Percentiles rank a stretch among this genome's conserved stretches.
Evolutionary conservation across 345 rosid genomes (phyloP).

Genomic region (Eucalyptus sideroxylon): DNA sequence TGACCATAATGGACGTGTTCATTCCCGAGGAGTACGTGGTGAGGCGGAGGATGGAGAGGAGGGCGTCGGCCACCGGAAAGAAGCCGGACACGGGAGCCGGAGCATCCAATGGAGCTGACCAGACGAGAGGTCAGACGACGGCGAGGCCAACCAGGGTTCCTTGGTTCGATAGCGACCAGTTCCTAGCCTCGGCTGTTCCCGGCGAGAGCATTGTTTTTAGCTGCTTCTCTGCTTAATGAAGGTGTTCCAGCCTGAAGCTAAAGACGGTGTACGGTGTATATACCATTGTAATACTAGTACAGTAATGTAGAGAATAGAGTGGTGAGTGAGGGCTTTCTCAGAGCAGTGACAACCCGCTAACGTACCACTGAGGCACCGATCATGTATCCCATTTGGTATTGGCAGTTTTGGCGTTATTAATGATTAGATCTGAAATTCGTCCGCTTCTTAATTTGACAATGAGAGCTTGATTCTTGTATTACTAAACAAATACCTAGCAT

Average conservation of each 20-base stretch:
- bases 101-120: neutral
- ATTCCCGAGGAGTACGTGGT: conserved; percentile 61
- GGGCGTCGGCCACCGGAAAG: conserved; percentile 17
- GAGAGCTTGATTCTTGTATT: neutral
- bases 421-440: neutral
- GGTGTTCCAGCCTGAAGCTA: neutral
- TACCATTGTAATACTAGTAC: neutral
- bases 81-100: neutral
- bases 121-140: neutral
- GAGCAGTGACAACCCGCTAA: neutral
- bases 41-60: conserved; percentile 41
- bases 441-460: neutral
- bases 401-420: neutral
- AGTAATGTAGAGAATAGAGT: neutral
- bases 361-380: neutral
- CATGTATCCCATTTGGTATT: neutral
- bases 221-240: neutral
- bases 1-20: conserved; percentile 39
- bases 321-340: neutral
- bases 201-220: neutral
- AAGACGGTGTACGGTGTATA: neutral
- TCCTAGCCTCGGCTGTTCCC: neutral
- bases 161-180: neutral
- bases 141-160: neutral
- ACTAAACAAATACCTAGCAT: neutral